These are phyloP conservation scores for Coemansia sp. DNA, from an alignment of 192 early-diverging fungal genomes.

Conservation along the genomic window DNA sequence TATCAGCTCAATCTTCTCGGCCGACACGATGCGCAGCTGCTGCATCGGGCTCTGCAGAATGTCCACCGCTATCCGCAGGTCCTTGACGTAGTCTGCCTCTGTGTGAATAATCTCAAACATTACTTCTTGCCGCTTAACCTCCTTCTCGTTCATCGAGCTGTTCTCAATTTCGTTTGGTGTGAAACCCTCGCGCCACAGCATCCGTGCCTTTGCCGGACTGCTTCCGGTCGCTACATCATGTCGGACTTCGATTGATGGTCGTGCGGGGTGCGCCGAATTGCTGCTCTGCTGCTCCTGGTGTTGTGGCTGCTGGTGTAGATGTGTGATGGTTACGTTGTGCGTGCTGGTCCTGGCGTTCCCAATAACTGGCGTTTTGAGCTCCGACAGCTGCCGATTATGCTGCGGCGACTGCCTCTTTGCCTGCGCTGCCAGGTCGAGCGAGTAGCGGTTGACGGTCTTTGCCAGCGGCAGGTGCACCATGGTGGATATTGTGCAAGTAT, in stretches of 20 bases:
- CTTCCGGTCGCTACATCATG: constrained; percentile 6
- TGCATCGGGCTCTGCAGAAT: constrained; percentile 57
- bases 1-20: constrained; percentile 47
- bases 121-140: constrained; percentile 88
- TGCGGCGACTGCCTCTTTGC: constrained; percentile 9
- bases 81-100: constrained; percentile 86
- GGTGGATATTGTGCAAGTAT: not conserved
- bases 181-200: constrained; percentile 56
- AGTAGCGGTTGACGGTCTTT: constrained; percentile 18
- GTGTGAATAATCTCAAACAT: constrained; percentile 91
- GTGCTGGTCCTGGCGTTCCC: constrained; percentile 1
- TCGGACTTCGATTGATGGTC: constrained; percentile 29
- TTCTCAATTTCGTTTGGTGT: constrained; percentile 58
- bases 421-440: constrained; percentile 18
- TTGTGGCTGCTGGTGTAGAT: too few species aligned
- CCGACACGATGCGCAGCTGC: constrained; percentile 45
- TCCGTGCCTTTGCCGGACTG: constrained; percentile 49
- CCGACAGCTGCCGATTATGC: constrained; percentile 6
- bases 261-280: not conserved
- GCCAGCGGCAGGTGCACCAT: constrained; percentile 37
- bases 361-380: not conserved
- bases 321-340: not conserved
- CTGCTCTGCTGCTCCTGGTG: not conserved
- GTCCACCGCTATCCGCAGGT: constrained; percentile 79
- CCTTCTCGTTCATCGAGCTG: constrained; percentile 61